Evolutionary conservation across 345 rosid species (phyloP).

Genomic region (Euphorbia lathyris): DNA sequence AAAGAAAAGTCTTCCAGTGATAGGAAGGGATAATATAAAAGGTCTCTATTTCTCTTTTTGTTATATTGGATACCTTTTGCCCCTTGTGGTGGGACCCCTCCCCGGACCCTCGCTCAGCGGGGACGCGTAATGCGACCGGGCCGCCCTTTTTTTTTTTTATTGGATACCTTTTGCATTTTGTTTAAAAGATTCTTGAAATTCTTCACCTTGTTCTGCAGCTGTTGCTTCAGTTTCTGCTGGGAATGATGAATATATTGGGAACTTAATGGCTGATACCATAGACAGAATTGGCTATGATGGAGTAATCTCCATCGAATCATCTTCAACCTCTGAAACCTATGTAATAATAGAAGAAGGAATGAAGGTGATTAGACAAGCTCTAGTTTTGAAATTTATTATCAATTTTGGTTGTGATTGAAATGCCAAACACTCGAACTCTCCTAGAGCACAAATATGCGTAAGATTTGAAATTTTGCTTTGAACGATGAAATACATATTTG

Average conservation of each 20-base stretch:
- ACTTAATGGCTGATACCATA: constrained; percentile 66
- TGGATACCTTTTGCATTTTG: background rate
- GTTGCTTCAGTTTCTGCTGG: constrained; percentile 93
- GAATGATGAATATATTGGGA: constrained; percentile 70
- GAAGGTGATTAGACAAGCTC: constrained; percentile 45
- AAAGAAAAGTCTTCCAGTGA: constrained; percentile 54
- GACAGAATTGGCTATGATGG: constrained; percentile 86
- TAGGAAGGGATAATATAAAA: constrained; percentile 60
- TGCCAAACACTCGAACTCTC: background rate
- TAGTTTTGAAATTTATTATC: constrained; percentile 8
- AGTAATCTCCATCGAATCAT: constrained; percentile 70
- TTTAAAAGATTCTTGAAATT: constrained; percentile 2
- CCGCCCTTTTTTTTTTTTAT: no score
- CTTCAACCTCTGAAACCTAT: constrained; percentile 64
- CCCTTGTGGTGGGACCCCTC: no score
- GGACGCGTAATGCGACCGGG: no score
- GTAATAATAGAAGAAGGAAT: constrained; percentile 81
- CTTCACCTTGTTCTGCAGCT: constrained; percentile 39
- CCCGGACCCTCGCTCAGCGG: no score
- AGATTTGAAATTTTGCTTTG: background rate
- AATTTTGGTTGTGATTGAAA: background rate
- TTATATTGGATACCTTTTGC: background rate
- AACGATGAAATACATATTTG: background rate
- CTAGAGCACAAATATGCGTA: background rate
- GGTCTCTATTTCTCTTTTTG: constrained; percentile 34